Evolutionary conservation across 2,329 filamentous ascomycete species (phyloP).

Genomic region (Monosporascus sp.): DNA sequence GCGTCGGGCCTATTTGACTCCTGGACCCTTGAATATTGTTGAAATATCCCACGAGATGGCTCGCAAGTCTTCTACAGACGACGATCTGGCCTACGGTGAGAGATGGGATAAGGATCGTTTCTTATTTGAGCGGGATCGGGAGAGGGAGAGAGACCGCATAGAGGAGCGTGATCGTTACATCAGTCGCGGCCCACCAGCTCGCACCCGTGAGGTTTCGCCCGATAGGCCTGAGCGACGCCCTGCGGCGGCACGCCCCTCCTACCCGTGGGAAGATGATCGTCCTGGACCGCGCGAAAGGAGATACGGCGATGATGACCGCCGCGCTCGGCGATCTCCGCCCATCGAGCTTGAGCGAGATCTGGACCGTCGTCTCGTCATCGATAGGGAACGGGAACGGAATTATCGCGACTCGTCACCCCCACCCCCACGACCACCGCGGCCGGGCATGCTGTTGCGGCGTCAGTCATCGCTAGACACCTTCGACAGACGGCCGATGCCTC

Average conservation of each 20-base stretch:
- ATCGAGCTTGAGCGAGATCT: slow-evolving; percentile 41
- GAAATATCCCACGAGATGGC: slow-evolving; percentile 22
- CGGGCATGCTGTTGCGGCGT: slow-evolving; percentile 61
- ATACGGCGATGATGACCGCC: slow-evolving; percentile 50
- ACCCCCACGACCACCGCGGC: slow-evolving; percentile 53
- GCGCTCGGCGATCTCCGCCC: slow-evolving; percentile 31
- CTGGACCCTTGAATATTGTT: background rate
- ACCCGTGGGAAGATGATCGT: slow-evolving; percentile 42
- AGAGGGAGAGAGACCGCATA: slow-evolving; percentile 46
- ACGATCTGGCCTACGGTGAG: slow-evolving; percentile 32
- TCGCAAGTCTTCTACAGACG: slow-evolving; percentile 23
- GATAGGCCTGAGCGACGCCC: slow-evolving; percentile 40
- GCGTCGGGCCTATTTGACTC: background rate
- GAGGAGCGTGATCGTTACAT: slow-evolving; percentile 48
- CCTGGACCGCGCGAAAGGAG: slow-evolving; percentile 41
- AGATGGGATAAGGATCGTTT: slow-evolving; percentile 55
- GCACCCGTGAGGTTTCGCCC: slow-evolving; percentile 39
- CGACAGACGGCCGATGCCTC: slow-evolving; percentile 61
- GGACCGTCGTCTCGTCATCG: slow-evolving; percentile 42
- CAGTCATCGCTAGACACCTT: slow-evolving; percentile 90
- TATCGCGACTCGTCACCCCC: slow-evolving; percentile 44
- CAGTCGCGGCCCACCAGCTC: slow-evolving; percentile 31
- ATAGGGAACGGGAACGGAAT: slow-evolving; percentile 50
- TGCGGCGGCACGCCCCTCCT: slow-evolving; percentile 21
- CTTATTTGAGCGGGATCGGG: slow-evolving; percentile 37